Conservation (phyloP, 2,329 filamentous ascomycete genomes). For the Bisporella sp. region DNA sequence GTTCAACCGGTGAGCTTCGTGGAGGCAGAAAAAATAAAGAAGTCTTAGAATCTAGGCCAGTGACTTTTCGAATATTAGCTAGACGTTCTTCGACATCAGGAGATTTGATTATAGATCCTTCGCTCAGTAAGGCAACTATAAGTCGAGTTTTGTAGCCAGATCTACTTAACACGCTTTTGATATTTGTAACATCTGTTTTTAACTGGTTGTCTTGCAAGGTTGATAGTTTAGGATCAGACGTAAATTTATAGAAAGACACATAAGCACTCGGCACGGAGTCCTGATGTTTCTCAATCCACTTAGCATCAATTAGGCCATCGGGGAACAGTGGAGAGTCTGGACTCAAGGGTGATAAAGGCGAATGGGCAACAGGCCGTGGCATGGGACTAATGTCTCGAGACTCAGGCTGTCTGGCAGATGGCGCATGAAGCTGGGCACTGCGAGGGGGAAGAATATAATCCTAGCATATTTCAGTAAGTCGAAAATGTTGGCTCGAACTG, state of each 20-base stretch:
- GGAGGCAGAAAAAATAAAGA: constrained; percentile 76
- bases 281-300: constrained; percentile 88
- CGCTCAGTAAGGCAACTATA: constrained; percentile 69
- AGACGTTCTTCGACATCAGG: constrained; percentile 68
- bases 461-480: constrained; percentile 32
- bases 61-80: constrained; percentile 69
- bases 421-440: constrained; percentile 41
- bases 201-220: constrained; percentile 80
- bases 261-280: constrained; percentile 73
- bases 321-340: constrained; percentile 79
- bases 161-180: constrained; percentile 59
- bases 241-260: constrained; percentile 73
- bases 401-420: constrained; percentile 27
- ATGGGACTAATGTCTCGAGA: constrained; percentile 33
- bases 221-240: constrained; percentile 63
- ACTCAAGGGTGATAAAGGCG: constrained; percentile 83
- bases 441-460: constrained; percentile 47
- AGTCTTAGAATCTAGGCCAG: constrained; percentile 73
- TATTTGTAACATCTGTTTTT: constrained; percentile 75
- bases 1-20: constrained; percentile 61
- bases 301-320: constrained; percentile 75
- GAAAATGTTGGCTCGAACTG: constrained; percentile 11
- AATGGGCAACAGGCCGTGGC: constrained; percentile 62
- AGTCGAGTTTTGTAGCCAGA: constrained; percentile 75
- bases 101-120: constrained; percentile 50